Evolutionary conservation across 1,139 yeast species (phyloP).

Genomic region (Geotrichum phurueaensis): DNA sequence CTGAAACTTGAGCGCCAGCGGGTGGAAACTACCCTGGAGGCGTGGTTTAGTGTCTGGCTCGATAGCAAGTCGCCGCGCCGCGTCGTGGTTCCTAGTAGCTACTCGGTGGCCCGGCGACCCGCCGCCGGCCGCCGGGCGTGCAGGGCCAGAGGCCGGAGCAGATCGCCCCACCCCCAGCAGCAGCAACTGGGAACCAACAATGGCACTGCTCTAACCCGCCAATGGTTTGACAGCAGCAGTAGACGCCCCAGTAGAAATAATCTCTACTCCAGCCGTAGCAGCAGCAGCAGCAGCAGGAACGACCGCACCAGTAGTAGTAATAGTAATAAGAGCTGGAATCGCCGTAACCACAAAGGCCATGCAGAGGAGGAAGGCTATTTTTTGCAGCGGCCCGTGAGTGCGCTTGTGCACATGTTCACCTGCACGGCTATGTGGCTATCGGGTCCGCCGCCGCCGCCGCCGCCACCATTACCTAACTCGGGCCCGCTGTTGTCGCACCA

Average conservation of each 20-base stretch:
- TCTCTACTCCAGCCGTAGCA: neutral
- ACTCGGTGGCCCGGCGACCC: neutral
- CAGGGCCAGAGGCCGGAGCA: neutral
- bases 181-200: neutral
- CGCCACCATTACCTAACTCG: conserved; percentile 6
- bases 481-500: neutral
- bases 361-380: neutral
- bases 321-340: no score
- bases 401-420: conserved; percentile 28
- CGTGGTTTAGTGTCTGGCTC: neutral
- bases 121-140: neutral
- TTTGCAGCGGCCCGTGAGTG: conserved; percentile 21
- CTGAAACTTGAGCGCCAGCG: conserved; percentile 25
- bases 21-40: conserved; percentile 19
- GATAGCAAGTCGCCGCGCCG: neutral
- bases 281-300: neutral
- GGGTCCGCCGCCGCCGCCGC: conserved; percentile 11
- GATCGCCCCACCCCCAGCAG: neutral
- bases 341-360: neutral
- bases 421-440: conserved; percentile 17
- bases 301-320: neutral
- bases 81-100: neutral
- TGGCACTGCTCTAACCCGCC: neutral
- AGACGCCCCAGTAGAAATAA: neutral
- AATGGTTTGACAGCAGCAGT: neutral